Evolutionary conservation across 208 protist species (phyloP).

Genomic region (Trypanosoma brucei): DNA sequence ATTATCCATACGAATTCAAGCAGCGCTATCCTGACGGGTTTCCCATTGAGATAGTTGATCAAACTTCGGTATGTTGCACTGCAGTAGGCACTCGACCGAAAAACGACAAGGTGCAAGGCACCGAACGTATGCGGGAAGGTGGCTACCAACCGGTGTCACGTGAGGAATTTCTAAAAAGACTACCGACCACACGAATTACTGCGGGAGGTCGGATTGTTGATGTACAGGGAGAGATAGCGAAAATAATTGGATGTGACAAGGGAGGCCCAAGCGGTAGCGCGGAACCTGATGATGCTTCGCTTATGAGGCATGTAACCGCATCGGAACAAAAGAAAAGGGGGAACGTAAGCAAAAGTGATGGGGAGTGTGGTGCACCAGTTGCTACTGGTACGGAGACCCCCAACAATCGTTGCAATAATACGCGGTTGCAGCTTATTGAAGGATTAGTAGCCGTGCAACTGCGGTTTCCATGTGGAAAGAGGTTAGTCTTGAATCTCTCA

Average conservation of each 20-base stretch:
- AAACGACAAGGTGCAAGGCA: constrained; percentile 16
- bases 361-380: background rate
- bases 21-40: constrained; percentile 90
- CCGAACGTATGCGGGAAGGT: constrained; percentile 10
- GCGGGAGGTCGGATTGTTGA: constrained; percentile 60
- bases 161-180: constrained; percentile 58
- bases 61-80: constrained; percentile 30
- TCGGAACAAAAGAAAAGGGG: constrained; percentile 26
- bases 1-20: constrained; percentile 93
- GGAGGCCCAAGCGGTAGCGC: background rate
- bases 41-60: constrained; percentile 80
- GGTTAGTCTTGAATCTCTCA: constrained; percentile 46
- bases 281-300: constrained; percentile 6
- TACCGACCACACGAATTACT: constrained; percentile 68
- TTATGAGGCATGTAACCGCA: constrained; percentile 44
- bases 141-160: constrained; percentile 28
- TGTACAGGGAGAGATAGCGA: constrained; percentile 51
- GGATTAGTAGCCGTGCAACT: constrained; percentile 56
- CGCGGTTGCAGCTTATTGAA: constrained; percentile 10
- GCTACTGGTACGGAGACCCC: background rate
- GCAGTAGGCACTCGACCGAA: background rate
- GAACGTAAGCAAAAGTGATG: background rate
- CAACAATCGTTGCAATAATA: background rate
- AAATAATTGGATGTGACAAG: constrained; percentile 30
- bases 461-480: constrained; percentile 61